Evolutionary conservation across 495 filamentous ascomycete species (phyloP).

Genomic region (Entonaema liquescens): DNA sequence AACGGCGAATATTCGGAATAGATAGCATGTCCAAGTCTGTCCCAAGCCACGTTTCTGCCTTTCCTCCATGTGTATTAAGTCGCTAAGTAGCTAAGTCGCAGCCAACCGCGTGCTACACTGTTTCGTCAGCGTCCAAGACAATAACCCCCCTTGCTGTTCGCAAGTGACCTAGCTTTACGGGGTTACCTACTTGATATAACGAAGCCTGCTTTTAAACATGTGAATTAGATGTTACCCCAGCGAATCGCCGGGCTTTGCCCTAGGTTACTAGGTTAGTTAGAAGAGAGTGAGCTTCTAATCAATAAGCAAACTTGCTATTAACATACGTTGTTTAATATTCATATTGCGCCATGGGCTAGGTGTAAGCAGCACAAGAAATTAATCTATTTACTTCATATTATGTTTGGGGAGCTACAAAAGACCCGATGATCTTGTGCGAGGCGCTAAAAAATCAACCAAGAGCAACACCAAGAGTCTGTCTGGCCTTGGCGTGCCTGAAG

Average conservation of each 20-base stretch:
- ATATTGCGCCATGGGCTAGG: slow-evolving; percentile 18
- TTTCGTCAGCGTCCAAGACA: slow-evolving; percentile 41
- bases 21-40: slow-evolving; percentile 8
- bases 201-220: slow-evolving; percentile 25
- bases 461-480: neutral
- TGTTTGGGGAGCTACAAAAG: neutral
- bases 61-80: slow-evolving; percentile 14
- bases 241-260: slow-evolving; percentile 27
- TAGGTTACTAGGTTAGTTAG: slow-evolving; percentile 8
- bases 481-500: slow-evolving; percentile 23
- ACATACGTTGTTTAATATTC: slow-evolving; percentile 19
- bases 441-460: slow-evolving; percentile 11
- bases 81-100: slow-evolving; percentile 7
- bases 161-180: slow-evolving; percentile 37
- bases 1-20: slow-evolving; percentile 41
- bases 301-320: slow-evolving; percentile 2
- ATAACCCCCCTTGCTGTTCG: slow-evolving; percentile 22
- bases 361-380: neutral
- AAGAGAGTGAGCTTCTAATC: slow-evolving; percentile 3
- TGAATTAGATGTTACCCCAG: slow-evolving; percentile 34
- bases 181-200: slow-evolving; percentile 32
- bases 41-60: slow-evolving; percentile 31
- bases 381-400: slow-evolving; percentile 10
- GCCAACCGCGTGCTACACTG: slow-evolving; percentile 34
- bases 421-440: slow-evolving; percentile 4